phyloP scores from a whole-genome alignment of 2,329 filamentous ascomycete genomes.

The Lachnellula suecica region DNA sequence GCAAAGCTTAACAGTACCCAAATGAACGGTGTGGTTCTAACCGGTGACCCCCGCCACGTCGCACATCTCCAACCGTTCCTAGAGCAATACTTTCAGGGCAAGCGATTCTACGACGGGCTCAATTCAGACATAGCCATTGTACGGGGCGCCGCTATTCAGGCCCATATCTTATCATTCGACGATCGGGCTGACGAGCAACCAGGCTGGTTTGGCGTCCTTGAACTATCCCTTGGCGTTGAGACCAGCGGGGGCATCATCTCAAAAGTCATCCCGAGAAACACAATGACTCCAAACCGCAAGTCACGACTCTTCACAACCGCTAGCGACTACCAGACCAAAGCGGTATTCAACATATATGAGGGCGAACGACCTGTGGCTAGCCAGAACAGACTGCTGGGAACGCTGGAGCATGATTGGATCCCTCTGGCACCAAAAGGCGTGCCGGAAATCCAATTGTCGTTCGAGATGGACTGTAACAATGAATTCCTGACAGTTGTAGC shows the following conservation, averaged over 20 bases:
- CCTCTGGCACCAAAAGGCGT: slow-evolving; percentile 93
- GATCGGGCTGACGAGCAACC: slow-evolving; percentile 77
- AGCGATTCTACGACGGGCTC: slow-evolving; percentile 99
- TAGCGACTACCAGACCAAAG: slow-evolving; percentile 93
- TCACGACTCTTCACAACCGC: slow-evolving; percentile 97
- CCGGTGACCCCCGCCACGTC: slow-evolving; percentile 98
- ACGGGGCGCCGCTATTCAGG: slow-evolving; percentile 95
- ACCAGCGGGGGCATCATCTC: slow-evolving; percentile 98
- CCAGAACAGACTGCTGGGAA: slow-evolving; percentile 96
- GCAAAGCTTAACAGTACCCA: slow-evolving; percentile 96
- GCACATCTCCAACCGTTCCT: slow-evolving; percentile 94
- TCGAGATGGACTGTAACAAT: slow-evolving; percentile 97
- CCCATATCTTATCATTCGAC: slow-evolving; percentile 90
- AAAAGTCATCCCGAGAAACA: slow-evolving; percentile 93
- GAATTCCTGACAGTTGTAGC: slow-evolving; percentile 97
- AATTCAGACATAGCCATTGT: slow-evolving; percentile 99
- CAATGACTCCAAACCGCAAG: slow-evolving; percentile 92
- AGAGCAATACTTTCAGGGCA: slow-evolving; percentile 92
- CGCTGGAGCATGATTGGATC: slow-evolving; percentile 97
- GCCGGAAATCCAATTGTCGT: slow-evolving; percentile 97
- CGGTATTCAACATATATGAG: slow-evolving; percentile 94
- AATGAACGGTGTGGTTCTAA: slow-evolving; percentile 93
- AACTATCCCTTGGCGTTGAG: slow-evolving; percentile 93
- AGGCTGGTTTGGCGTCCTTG: slow-evolving; percentile 98
- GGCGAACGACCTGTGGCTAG: slow-evolving; percentile 93